phyloP scores from a whole-genome alignment of 345 rosid genomes.

The Arabis alpina region DNA sequence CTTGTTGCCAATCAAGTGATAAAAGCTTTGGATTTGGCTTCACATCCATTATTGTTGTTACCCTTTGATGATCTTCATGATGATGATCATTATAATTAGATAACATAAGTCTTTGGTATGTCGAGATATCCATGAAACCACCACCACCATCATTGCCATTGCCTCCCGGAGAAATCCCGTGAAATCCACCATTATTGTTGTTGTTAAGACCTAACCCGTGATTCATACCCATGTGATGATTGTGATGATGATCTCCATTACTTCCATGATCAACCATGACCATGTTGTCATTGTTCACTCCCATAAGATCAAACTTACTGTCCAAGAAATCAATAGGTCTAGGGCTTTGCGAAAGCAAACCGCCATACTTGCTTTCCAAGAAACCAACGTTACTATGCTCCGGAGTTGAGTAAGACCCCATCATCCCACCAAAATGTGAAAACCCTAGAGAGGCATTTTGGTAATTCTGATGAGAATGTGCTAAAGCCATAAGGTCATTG shows the following conservation, averaged over 20 bases:
- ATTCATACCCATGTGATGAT: conserved; percentile 33
- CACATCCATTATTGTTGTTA: conserved; percentile 54
- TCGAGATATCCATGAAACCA: conserved; percentile 54
- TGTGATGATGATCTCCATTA: conserved; percentile 37
- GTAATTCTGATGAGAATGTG: conserved; percentile 43
- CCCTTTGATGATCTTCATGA: conserved; percentile 47
- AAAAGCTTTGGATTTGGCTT: conserved; percentile 71
- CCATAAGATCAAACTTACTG: conserved; percentile 44
- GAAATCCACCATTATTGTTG: conserved; percentile 36
- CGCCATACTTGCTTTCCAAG: conserved; percentile 44
- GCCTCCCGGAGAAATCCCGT: conserved; percentile 34
- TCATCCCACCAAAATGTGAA: conserved; percentile 39
- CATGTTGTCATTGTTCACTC: conserved; percentile 38
- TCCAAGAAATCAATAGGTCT: conserved; percentile 49
- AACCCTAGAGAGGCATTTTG: conserved; percentile 34
- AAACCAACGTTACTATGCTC: conserved; percentile 40
- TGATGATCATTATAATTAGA: conserved; percentile 53
- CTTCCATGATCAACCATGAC: conserved; percentile 40
- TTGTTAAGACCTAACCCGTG: conserved; percentile 40
- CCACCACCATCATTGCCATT: conserved; percentile 45
- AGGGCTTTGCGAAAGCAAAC: conserved; percentile 38
- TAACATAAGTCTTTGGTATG: conserved; percentile 62
- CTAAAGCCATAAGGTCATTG: conserved; percentile 40
- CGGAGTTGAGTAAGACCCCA: conserved; percentile 37
- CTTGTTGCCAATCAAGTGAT: conserved; percentile 89